Evolutionary conservation across 176 grass and related monocot genomes (phyloP).

Genomic region (Musa schizocarpa): DNA sequence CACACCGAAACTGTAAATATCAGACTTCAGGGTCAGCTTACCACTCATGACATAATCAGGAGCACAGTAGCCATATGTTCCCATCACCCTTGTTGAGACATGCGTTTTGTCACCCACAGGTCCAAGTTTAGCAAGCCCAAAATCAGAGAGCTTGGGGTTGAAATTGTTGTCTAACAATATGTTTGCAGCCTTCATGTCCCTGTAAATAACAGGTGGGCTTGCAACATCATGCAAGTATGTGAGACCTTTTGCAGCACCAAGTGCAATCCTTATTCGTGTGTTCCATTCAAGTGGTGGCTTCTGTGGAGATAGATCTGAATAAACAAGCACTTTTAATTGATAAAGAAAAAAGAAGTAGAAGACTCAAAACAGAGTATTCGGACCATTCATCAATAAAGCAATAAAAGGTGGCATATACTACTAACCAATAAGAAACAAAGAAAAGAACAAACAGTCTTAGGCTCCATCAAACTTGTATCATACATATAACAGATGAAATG

Average conservation of each 20-base stretch:
- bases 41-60: slow-evolving; percentile 10
- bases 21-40: slow-evolving; percentile 6
- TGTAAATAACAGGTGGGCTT: slow-evolving; percentile 13
- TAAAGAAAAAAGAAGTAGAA: no score
- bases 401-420: no score
- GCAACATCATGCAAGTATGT: slow-evolving; percentile 17
- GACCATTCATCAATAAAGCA: no score
- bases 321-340: background rate
- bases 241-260: slow-evolving; percentile 9
- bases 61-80: slow-evolving; percentile 13
- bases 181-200: slow-evolving; percentile 14
- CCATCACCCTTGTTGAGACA: slow-evolving; percentile 17
- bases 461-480: no score
- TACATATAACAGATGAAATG: no score
- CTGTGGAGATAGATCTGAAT: background rate
- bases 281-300: slow-evolving; percentile 10
- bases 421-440: no score
- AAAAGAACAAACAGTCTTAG: no score
- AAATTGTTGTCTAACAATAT: slow-evolving; percentile 1
- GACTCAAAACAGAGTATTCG: no score
- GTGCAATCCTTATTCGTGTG: slow-evolving; percentile 11
- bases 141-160: slow-evolving; percentile 17
- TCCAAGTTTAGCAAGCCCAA: slow-evolving; percentile 18
- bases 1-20: slow-evolving; percentile 15
- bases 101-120: slow-evolving; percentile 17